These are phyloP conservation scores for Cyclostephanos tholiformis DNA, from an alignment of 108 stramenopile genomes.

Conservation along the genomic window DNA sequence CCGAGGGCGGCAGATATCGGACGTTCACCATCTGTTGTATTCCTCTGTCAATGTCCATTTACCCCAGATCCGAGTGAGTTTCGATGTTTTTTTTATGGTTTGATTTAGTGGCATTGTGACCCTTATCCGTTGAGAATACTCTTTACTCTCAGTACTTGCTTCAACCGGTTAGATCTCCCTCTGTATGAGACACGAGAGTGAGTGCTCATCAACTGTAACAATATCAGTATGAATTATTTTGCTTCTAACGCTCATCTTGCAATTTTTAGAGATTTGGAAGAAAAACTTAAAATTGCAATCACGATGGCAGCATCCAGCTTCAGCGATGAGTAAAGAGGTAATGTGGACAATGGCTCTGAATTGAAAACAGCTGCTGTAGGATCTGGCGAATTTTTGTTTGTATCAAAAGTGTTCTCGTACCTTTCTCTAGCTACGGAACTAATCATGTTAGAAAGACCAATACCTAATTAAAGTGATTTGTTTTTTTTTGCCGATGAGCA, in stretches of 20 bases:
- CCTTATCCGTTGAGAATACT: conserved; percentile 6
- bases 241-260: background rate
- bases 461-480: too few species aligned
- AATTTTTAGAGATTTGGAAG: conserved; percentile 59
- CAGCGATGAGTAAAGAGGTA: conserved; percentile 80
- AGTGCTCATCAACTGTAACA: background rate
- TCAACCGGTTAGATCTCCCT: conserved; percentile 96
- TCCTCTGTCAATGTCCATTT: conserved; percentile 65
- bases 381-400: too few species aligned
- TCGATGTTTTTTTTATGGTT: conserved; percentile 3
- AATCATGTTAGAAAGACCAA: too few species aligned
- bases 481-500: too few species aligned
- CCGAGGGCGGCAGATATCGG: conserved; percentile 90
- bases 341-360: too few species aligned
- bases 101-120: background rate
- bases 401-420: too few species aligned
- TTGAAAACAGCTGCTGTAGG: too few species aligned
- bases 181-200: conserved; percentile 57
- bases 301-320: conserved; percentile 92
- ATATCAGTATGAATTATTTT: background rate
- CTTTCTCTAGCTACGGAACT: too few species aligned
- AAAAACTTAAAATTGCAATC: conserved; percentile 91
- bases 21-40: conserved; percentile 94
- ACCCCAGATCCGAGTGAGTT: conserved; percentile 92
- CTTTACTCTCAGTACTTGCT: conserved; percentile 76